A percentile compares a stretch with the other conserved stretches of the same genome.
Conservation (phyloP, 2,329 filamentous ascomycete species). For the Waltergamsia citrina region DNA sequence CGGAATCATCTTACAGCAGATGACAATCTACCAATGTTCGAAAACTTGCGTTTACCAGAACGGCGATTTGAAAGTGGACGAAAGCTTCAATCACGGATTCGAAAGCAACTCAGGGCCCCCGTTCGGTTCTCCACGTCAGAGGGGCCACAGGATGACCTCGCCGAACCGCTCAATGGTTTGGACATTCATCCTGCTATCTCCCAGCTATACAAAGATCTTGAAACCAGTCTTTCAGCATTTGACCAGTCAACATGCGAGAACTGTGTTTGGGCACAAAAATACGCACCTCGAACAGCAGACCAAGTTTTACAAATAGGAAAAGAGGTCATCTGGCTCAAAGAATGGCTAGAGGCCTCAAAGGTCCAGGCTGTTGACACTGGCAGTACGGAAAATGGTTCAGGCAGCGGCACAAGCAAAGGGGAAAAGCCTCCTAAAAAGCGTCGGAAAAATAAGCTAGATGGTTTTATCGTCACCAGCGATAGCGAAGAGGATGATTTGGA, state of each 20-base stretch:
- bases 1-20: slow-evolving; percentile 16
- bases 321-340: slow-evolving; percentile 61
- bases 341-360: slow-evolving; percentile 72
- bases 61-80: slow-evolving; percentile 49
- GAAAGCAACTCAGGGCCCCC: slow-evolving; percentile 26
- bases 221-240: slow-evolving; percentile 62
- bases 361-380: slow-evolving; percentile 61
- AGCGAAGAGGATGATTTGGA: slow-evolving; percentile 60
- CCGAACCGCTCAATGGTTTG: no score
- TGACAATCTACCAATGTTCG: slow-evolving; percentile 29
- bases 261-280: slow-evolving; percentile 72
- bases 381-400: slow-evolving; percentile 19
- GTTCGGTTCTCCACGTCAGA: background rate
- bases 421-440: slow-evolving; percentile 39
- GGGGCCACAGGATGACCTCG: slow-evolving; percentile 8
- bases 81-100: slow-evolving; percentile 40
- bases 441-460: slow-evolving; percentile 67
- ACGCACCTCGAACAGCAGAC: slow-evolving; percentile 58
- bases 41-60: slow-evolving; percentile 41
- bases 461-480: slow-evolving; percentile 70
- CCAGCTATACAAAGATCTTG: slow-evolving; percentile 50
- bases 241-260: slow-evolving; percentile 70
- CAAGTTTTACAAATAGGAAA: slow-evolving; percentile 68
- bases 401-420: slow-evolving; percentile 16
- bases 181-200: slow-evolving; percentile 51